phyloP scores from a whole-genome alignment of 2,329 filamentous ascomycete species.

The Trichophyton equinum region DNA sequence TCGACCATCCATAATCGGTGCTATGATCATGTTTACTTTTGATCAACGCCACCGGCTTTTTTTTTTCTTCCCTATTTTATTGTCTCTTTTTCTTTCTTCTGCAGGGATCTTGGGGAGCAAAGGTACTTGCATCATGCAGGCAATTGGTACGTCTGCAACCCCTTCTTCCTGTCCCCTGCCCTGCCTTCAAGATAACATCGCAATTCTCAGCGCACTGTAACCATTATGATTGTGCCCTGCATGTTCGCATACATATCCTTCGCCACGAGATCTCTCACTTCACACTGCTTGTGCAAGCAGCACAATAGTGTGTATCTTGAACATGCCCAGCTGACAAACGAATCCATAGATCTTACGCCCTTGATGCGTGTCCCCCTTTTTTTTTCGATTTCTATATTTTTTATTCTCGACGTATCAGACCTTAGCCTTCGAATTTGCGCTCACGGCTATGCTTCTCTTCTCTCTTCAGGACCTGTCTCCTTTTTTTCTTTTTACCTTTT shows the following conservation, averaged over 20 bases:
- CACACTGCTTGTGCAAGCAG: not conserved
- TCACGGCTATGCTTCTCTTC: not conserved
- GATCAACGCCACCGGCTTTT: not conserved
- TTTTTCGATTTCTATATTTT: not conserved
- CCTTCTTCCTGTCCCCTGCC: not conserved
- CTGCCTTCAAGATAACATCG: not conserved
- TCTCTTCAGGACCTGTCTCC: not conserved
- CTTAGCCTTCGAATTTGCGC: not conserved
- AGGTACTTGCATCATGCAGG: slow-evolving; percentile 3
- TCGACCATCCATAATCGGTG: too few species aligned
- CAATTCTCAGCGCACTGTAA: not conserved
- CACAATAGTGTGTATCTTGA: not conserved
- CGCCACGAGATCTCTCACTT: not conserved
- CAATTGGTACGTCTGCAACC: not conserved
- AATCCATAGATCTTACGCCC: not conserved
- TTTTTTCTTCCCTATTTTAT: too few species aligned
- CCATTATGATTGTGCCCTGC: not conserved
- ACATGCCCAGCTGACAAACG: not conserved
- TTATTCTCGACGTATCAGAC: not conserved
- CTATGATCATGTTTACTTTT: not conserved
- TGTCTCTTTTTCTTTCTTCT: too few species aligned
- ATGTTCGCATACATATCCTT: not conserved
- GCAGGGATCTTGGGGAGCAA: not conserved
- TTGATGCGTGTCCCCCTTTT: not conserved
- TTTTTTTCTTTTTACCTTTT: not conserved